These are phyloP conservation scores for Aspergillus wentii DNA, from an alignment of 495 filamentous ascomycete species.

Conservation along the genomic window DNA sequence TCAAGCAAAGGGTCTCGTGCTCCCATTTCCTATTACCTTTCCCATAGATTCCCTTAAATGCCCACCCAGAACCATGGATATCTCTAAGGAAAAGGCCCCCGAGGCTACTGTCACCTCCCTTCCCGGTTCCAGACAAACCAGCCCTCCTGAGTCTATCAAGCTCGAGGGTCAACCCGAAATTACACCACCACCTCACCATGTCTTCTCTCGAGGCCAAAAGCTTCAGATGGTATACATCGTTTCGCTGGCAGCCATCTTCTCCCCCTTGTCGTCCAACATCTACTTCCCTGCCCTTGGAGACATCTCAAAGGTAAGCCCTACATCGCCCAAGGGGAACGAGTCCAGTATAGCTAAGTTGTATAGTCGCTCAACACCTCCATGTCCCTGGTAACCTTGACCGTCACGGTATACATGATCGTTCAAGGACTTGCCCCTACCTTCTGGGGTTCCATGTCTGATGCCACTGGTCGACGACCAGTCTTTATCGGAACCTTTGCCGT, in stretches of 20 bases:
- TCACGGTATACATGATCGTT: slow-evolving; percentile 42
- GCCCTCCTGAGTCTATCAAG: slow-evolving; percentile 14
- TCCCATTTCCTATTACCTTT: too few species aligned
- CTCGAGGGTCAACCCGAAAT: slow-evolving; percentile 16
- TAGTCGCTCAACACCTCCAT: slow-evolving; percentile 25
- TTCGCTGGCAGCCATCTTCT: slow-evolving; percentile 43
- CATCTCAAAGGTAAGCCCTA: slow-evolving; percentile 23
- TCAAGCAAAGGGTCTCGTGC: too few species aligned
- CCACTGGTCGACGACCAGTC: slow-evolving; percentile 32
- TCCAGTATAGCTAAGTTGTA: neutral
- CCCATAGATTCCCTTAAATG: too few species aligned
- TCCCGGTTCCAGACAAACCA: neutral
- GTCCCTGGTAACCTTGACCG: slow-evolving; percentile 30
- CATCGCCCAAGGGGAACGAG: neutral
- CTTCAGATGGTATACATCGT: slow-evolving; percentile 62
- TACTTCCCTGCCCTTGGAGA: slow-evolving; percentile 67
- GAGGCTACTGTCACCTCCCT: too few species aligned
- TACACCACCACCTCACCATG: slow-evolving; percentile 36
- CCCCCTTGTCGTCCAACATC: slow-evolving; percentile 70
- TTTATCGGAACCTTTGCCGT: slow-evolving; percentile 36
- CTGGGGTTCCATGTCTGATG: slow-evolving; percentile 41
- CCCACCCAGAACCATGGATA: too few species aligned
- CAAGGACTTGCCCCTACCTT: slow-evolving; percentile 43
- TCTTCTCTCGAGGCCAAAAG: slow-evolving; percentile 53
- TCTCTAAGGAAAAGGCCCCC: too few species aligned